Percentiles rank a stretch among this genome's conserved stretches.
Evolutionary conservation across 441 rosid genomes (phyloP).

Genomic region (Gossypium aridum): DNA sequence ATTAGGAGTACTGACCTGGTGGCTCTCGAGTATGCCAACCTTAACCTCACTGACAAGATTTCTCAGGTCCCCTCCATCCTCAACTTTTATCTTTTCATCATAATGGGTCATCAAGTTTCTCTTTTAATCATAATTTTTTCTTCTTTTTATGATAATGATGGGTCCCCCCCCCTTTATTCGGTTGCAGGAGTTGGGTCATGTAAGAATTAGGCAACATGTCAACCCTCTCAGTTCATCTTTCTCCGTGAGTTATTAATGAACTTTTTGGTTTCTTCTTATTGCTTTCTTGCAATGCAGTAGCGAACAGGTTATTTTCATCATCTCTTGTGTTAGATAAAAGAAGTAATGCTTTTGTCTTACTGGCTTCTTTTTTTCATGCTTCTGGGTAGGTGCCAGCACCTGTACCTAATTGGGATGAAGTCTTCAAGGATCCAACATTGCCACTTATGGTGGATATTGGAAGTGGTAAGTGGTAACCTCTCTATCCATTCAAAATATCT

Average conservation of each 20-base stretch:
- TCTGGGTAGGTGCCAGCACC: constrained; percentile 46
- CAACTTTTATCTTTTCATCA: background rate
- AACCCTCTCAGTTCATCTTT: constrained; percentile 83
- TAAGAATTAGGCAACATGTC: constrained; percentile 87
- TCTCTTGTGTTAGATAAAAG: background rate
- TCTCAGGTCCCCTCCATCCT: constrained; percentile 36
- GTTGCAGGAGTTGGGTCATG: constrained; percentile 68
- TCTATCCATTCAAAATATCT: background rate
- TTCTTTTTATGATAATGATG: background rate
- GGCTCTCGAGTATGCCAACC: constrained; percentile 71
- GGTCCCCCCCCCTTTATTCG: background rate
- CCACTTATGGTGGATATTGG: constrained; percentile 98
- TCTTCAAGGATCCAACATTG: constrained; percentile 64
- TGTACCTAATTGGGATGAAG: constrained; percentile 67
- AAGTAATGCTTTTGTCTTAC: background rate
- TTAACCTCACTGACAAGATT: constrained; percentile 52
- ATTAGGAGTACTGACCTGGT: constrained; percentile 56
- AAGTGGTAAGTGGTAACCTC: constrained; percentile 78
- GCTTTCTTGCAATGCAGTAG: background rate
- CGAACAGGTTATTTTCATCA: background rate
- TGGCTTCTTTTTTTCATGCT: background rate
- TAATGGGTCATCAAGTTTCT: background rate
- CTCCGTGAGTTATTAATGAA: constrained; percentile 36
- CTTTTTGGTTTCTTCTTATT: background rate
- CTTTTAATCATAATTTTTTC: background rate